These are phyloP conservation scores for Asterochloris erici DNA, from an alignment of 139 green algal species.

Conservation along the genomic window DNA sequence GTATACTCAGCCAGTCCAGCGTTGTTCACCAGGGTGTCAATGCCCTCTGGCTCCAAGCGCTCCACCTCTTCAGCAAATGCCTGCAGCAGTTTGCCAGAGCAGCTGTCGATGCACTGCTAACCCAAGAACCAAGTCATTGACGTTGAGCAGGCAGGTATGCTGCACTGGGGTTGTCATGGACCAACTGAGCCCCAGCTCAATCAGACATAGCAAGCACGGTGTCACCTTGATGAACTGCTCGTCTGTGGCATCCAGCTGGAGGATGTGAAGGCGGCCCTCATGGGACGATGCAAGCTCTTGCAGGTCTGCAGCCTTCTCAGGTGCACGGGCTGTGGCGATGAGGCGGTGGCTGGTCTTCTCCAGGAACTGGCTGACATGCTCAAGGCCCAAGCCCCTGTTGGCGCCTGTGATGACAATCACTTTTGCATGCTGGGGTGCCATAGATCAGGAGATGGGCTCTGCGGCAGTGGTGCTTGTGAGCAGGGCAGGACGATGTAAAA, in stretches of 20 bases:
- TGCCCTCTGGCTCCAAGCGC: neutral
- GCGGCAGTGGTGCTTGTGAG: too few species aligned
- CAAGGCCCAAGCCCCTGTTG: neutral
- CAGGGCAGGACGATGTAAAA: too few species aligned
- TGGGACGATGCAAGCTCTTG: neutral
- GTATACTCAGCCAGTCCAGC: neutral
- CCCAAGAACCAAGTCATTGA: too few species aligned
- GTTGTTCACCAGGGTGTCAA: slow-evolving; percentile 16
- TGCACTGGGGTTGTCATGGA: too few species aligned
- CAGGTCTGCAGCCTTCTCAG: neutral
- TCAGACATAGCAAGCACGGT: neutral
- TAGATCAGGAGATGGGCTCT: too few species aligned
- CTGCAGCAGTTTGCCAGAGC: neutral
- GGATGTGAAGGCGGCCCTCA: neutral
- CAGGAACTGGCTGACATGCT: slow-evolving; percentile 15
- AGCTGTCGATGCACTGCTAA: too few species aligned
- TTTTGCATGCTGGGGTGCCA: neutral
- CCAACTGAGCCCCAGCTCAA: too few species aligned
- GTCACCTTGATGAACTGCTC: slow-evolving; percentile 2
- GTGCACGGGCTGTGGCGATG: neutral
- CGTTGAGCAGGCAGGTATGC: too few species aligned
- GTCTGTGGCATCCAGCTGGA: neutral
- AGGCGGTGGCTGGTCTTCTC: neutral
- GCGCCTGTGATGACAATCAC: slow-evolving; percentile 1
- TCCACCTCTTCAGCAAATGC: neutral